Evolutionary conservation across 352 stramenopile genomes (phyloP).

Genomic region (Globisporangium paddicum): DNA sequence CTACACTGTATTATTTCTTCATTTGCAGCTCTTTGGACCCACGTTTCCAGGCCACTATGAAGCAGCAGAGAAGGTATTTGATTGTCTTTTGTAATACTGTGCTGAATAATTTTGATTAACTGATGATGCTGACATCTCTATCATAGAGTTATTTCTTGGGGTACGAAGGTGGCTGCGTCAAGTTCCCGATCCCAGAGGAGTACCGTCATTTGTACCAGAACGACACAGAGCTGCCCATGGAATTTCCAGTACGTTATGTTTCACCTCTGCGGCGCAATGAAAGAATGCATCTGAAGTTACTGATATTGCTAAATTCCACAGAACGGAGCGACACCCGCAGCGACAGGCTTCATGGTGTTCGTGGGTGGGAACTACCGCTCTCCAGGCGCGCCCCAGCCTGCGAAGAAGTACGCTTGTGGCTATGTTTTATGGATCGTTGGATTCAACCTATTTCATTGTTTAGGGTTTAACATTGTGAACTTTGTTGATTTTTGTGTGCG

Average conservation of each 20-base stretch:
- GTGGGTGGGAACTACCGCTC: conserved; percentile 38
- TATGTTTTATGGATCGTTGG: neutral
- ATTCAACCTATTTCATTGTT: no score
- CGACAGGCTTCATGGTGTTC: conserved; percentile 68
- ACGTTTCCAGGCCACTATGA: conserved; percentile 82
- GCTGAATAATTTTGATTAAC: neutral
- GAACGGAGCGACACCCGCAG: conserved; percentile 74
- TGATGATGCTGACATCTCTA: neutral
- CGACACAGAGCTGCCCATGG: conserved; percentile 70
- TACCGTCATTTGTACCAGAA: conserved; percentile 72
- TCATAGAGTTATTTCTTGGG: conserved; percentile 62
- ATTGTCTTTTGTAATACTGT: neutral
- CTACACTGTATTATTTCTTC: neutral
- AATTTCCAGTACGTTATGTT: conserved; percentile 54
- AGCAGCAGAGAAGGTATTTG: conserved; percentile 41
- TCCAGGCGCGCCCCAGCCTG: conserved; percentile 31
- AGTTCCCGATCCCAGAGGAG: conserved; percentile 73
- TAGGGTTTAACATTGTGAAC: neutral
- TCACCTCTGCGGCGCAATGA: neutral
- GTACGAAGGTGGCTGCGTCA: conserved; percentile 69
- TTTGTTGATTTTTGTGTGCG: neutral
- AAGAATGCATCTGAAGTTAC: neutral
- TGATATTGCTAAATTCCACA: conserved; percentile 13
- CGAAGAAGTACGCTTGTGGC: conserved; percentile 35
- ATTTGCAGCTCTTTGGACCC: conserved; percentile 65